Percentiles rank a stretch among this genome's conserved stretches.
These are phyloP conservation scores for Guillardia theta DNA, from an alignment of 78 protist species.

Conservation along the genomic window DNA sequence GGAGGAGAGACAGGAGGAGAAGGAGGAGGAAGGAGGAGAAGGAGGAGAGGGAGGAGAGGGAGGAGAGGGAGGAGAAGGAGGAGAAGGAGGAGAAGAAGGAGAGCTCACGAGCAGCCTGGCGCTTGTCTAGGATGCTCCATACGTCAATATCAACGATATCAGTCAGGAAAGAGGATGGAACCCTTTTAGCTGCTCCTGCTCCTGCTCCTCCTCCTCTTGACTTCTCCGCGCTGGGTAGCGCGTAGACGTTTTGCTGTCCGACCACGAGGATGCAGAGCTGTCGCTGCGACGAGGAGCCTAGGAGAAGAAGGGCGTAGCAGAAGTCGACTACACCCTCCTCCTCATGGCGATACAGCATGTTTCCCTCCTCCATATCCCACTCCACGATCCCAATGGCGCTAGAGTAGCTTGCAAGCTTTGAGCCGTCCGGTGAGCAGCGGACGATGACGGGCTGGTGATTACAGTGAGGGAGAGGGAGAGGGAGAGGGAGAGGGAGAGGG, in stretches of 20 bases:
- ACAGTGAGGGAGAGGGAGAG: background rate
- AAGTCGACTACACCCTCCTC: too few relatives aligned
- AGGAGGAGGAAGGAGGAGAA: background rate
- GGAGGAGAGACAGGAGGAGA: background rate
- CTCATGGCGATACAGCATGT: too few relatives aligned
- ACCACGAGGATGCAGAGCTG: background rate
- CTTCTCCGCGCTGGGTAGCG: too few relatives aligned
- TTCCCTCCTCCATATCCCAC: too few relatives aligned
- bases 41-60: background rate
- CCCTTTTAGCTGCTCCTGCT: too few relatives aligned
- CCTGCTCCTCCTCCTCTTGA: too few relatives aligned
- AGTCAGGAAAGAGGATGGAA: too few relatives aligned
- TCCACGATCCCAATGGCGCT: background rate
- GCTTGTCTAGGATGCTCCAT: too few relatives aligned
- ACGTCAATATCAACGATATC: too few relatives aligned
- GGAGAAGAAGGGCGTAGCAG: background rate
- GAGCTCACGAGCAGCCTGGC: background rate
- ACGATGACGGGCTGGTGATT: background rate
- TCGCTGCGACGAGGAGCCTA: background rate
- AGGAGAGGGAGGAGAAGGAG: background rate
- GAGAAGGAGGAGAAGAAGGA: background rate
- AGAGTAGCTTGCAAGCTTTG: background rate
- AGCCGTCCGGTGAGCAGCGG: background rate
- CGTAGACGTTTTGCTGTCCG: too few relatives aligned
- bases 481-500: background rate